Percentiles rank a stretch among this genome's conserved stretches.
phyloP scores from a whole-genome alignment of 148 eudicot species.

The Rhododendron griersonianum region DNA sequence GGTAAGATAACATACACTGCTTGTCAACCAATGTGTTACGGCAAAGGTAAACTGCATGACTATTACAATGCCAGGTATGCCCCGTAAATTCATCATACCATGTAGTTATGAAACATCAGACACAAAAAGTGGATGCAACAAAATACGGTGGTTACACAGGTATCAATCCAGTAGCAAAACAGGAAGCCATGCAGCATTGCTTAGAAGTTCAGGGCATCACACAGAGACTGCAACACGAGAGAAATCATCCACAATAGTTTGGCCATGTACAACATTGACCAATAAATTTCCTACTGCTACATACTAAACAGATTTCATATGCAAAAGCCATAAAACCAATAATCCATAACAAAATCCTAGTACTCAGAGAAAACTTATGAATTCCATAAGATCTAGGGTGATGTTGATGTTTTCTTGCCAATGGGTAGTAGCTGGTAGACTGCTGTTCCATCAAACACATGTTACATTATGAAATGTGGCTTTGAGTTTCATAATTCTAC shows the following conservation, averaged over 20 bases:
- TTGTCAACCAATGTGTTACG: not conserved
- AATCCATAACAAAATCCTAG: not conserved
- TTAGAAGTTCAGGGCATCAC: not conserved
- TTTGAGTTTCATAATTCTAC: not conserved
- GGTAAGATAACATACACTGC: not conserved
- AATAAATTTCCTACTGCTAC: not conserved
- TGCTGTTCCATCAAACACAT: constrained; percentile 21
- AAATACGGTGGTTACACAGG: not conserved
- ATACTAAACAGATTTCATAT: not conserved
- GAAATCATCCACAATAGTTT: not conserved
- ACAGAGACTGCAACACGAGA: not conserved
- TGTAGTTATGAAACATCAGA: not conserved
- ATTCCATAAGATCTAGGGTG: not conserved
- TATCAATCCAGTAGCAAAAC: not conserved
- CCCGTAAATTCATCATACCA: not conserved
- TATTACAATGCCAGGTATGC: not conserved
- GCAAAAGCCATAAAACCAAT: not conserved
- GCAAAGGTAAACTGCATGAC: not conserved
- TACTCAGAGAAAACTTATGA: not conserved
- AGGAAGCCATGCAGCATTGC: not conserved
- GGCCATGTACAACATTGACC: not conserved
- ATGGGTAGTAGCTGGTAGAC: not conserved
- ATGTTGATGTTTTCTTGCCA: not conserved
- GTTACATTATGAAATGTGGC: not conserved
- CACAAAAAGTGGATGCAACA: not conserved